Percentiles rank a stretch among this genome's conserved stretches.
These are phyloP conservation scores for Phanerochaete sordida DNA, from an alignment of 768 basidiomycete genomes.

Conservation along the genomic window DNA sequence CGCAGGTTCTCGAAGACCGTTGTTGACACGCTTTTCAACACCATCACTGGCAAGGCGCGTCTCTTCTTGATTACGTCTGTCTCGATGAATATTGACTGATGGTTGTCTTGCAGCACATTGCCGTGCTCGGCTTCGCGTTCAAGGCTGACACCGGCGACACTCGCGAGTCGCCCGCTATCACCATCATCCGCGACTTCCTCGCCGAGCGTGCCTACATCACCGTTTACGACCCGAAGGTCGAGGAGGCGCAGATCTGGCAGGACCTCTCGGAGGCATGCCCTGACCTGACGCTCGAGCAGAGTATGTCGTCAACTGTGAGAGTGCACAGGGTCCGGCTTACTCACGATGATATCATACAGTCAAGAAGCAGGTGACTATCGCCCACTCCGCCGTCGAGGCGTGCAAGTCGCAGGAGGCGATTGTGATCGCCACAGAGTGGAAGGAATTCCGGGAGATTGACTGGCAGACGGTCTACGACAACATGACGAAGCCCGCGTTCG, in stretches of 20 bases:
- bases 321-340: not conserved
- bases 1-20: constrained; percentile 92
- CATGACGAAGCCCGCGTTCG: constrained; percentile 98
- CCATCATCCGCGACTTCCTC: constrained; percentile 91
- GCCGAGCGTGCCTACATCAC: constrained; percentile 83
- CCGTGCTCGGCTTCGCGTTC: constrained; percentile 97
- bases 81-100: not conserved
- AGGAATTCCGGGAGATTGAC: constrained; percentile 90
- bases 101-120: constrained; percentile 60
- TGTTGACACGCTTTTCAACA: constrained; percentile 97
- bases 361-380: constrained; percentile 86
- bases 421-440: constrained; percentile 97
- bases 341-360: constrained; percentile 40
- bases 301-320: constrained; percentile 39
- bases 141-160: constrained; percentile 99
- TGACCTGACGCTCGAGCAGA: constrained; percentile 52
- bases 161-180: constrained; percentile 94
- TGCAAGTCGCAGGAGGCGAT: constrained; percentile 89
- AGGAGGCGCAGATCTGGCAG: constrained; percentile 81
- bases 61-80: not conserved
- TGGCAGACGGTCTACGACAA: constrained; percentile 81
- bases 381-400: constrained; percentile 75
- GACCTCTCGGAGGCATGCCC: constrained; percentile 74
- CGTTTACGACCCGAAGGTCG: constrained; percentile 91
- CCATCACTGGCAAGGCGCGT: constrained; percentile 88